Evolutionary conservation across 2,329 filamentous ascomycete genomes (phyloP).

Genomic region (Colletotrichum magnum): DNA sequence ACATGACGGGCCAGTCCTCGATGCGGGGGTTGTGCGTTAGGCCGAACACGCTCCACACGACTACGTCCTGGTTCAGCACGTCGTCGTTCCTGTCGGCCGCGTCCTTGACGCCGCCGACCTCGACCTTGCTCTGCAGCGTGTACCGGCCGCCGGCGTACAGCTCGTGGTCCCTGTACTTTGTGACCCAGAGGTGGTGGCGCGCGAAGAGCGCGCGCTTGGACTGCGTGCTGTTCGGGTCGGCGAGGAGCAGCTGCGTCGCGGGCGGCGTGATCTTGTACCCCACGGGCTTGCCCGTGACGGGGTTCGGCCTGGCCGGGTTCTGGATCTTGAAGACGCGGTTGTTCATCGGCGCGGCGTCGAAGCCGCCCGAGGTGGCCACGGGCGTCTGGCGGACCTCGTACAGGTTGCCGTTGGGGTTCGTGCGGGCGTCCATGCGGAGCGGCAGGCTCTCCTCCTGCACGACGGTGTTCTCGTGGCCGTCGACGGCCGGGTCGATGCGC

Average conservation of each 20-base stretch:
- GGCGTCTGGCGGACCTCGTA: conserved; percentile 60
- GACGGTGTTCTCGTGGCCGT: conserved; percentile 66
- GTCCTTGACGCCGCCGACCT: conserved; percentile 42
- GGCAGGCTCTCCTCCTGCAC: conserved; percentile 70
- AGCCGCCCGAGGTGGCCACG: conserved; percentile 56
- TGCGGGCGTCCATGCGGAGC: conserved; percentile 56
- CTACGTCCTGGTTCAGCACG: conserved; percentile 61
- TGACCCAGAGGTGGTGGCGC: conserved; percentile 48
- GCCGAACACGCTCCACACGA: conserved; percentile 63
- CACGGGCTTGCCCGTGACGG: conserved; percentile 52
- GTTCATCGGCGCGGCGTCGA: conserved; percentile 59
- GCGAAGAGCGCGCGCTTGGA: conserved; percentile 48
- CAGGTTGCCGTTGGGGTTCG: conserved; percentile 65
- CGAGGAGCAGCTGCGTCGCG: conserved; percentile 53
- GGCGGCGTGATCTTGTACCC: conserved; percentile 54
- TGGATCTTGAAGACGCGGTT: conserved; percentile 49
- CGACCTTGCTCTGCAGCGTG: conserved; percentile 52
- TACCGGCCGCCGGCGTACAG: conserved; percentile 49
- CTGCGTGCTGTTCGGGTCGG: conserved; percentile 39
- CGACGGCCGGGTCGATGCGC: conserved; percentile 69
- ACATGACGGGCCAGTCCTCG: conserved; percentile 74
- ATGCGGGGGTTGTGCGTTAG: conserved; percentile 70
- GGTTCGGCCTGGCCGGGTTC: conserved; percentile 46
- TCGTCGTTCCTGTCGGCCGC: conserved; percentile 59
- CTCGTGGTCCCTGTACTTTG: conserved; percentile 47